Base-by-base conservation (phyloP, 169 alveolate species). In the Babesia microti region DNA sequence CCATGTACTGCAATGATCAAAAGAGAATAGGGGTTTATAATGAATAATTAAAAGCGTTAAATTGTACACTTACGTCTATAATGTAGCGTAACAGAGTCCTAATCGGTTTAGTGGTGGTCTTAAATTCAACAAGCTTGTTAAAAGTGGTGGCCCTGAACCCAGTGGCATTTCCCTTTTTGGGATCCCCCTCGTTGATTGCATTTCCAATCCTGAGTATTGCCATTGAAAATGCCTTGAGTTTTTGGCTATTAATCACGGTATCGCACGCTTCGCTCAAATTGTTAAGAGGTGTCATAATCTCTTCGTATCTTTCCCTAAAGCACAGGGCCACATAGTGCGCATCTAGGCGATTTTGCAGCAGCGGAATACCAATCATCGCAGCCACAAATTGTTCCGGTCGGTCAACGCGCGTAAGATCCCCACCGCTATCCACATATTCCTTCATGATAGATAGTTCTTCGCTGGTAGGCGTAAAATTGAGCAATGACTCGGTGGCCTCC, bases 341-440 rank as follows among this genome's bases (percentile, higher is more conserved):
- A 34, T 83, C 89, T 44, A 85, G 67, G 27, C 92, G 44, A 59
- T 78, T 87, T 43, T 66, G 73, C 66, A 85, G 45, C 59, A 85
- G 52, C 18, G 92, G 92, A 19, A 85, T 79, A 11, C 91, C 91
- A 17, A 81, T 43, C 65, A 85, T 66, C 9, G 87, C 90, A 0
- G 92, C 91, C 7, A 85, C 87, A 47, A 74, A 85, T 63, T 85
- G 92, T 55, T 85, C 92, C 3, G 92, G 92, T n/a, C 81, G 71
- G 45, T 85, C 92, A 11, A 83, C 85, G 41, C 63, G 56, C 39
- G 60, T 68, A 54, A 85, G 44, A 43, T 85, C 92, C 1, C 92
- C 92, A n/a, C 90, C 88, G 7, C 55, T 44, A 22, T 75, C 60
- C 24, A 85, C 79, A 41, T 79, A 85, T 65, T 81, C 91, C 54